A percentile compares a stretch with the other conserved stretches of the same genome.
These are phyloP conservation scores for Termitomyces heimii DNA, from an alignment of 768 basidiomycete genomes.

Conservation along the genomic window DNA sequence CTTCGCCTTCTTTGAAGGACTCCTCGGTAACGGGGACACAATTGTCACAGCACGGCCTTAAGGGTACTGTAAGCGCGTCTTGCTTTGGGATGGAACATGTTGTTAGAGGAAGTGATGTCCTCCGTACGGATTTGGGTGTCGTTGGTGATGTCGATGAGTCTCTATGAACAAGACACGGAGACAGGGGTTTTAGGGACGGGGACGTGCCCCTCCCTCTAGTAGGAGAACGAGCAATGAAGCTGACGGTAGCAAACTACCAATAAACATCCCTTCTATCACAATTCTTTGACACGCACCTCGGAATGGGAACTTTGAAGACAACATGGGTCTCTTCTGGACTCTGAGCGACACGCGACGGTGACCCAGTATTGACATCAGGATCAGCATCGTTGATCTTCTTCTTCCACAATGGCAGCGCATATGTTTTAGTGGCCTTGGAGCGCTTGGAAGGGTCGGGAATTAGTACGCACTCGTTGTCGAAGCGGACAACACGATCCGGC, in stretches of 20 bases:
- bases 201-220: constrained; percentile 30
- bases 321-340: constrained; percentile 37
- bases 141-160: constrained; percentile 20
- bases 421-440: constrained; percentile 55
- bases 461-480: constrained; percentile 67
- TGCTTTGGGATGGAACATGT: constrained; percentile 27
- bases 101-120: constrained; percentile 23
- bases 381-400: constrained; percentile 22
- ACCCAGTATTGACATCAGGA: constrained; percentile 16
- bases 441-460: constrained; percentile 58
- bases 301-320: constrained; percentile 55
- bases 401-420: constrained; percentile 66
- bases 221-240: constrained; percentile 39
- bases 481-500: constrained; percentile 45
- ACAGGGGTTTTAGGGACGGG: constrained; percentile 31
- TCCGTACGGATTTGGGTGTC: constrained; percentile 14
- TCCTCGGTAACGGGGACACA: constrained; percentile 58
- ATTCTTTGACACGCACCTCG: constrained; percentile 35
- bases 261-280: neutral
- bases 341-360: constrained; percentile 9
- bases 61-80: constrained; percentile 50
- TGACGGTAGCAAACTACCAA: constrained; percentile 15
- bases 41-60: constrained; percentile 65
- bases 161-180: constrained; percentile 53
- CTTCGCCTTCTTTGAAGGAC: constrained; percentile 44